Evolutionary conservation across 1,139 yeast species (phyloP), one percentile per base, ranked within the genome.

Genomic region (Suhomyces ambrosiae): DNA sequence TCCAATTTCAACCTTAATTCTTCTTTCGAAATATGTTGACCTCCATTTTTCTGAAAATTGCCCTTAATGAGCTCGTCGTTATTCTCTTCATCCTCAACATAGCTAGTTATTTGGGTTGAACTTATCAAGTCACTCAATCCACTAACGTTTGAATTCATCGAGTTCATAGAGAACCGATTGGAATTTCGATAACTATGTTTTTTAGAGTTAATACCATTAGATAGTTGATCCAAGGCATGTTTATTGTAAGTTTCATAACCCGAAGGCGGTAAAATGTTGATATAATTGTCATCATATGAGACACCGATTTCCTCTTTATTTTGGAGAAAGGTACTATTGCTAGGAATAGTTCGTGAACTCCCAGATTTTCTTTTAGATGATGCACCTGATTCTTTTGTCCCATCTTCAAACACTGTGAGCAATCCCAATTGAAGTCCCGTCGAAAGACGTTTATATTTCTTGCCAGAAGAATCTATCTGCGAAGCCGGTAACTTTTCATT

Each of bases 391-490:
- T 29, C 22, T 7, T 37, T 33, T 9, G 40, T 37, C 6, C 58
- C 58, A 29, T 68, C 69, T 49, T 69, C 74, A 38, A 67, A 51
- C 1, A 71, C 75, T 1, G 75, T 69, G 21, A 69, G 49, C 24
- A 71, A 50, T 1, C 73, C 71, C n/a, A 70, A 47, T 42, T 60
- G 72, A 22, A 71, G 51, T 1, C 76, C 76, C 2, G 66, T 56
- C 2, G 74, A 68, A 25, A 59, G 47, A 23, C 73, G 49, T 27
- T 63, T 66, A 32, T 58, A 56, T 38, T 60, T 57, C 48, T 57
- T 60, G 3, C 58, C 61, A 19, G 46, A 38, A 41, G 49, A 44
- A 10, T 33, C 37, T 3, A 28, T 23, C 24, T 12, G 17, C 4
- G 30, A 34, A 27, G 47, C 40, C 33, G 49, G 39, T 6, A 33